Evolutionary conservation across 306 rosid genomes (phyloP).

Genomic region (Cucumis hystrix): DNA sequence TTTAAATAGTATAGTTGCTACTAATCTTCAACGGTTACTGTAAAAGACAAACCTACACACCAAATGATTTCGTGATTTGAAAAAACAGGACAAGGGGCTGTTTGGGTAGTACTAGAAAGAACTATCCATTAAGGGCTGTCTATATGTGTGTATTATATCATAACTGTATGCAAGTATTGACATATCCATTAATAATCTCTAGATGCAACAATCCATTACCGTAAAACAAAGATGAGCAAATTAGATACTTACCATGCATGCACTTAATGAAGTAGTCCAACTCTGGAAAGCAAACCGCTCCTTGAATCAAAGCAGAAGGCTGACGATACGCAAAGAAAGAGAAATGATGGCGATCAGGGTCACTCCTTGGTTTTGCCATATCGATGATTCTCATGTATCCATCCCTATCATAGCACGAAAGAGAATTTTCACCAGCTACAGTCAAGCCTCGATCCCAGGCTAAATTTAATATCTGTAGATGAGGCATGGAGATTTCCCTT

Average conservation of each 20-base stretch:
- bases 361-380: slow-evolving; percentile 76
- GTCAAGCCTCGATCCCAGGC: slow-evolving; percentile 75
- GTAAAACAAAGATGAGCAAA: not conserved
- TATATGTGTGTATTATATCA: not conserved
- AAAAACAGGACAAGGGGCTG: not conserved
- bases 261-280: slow-evolving; percentile 72
- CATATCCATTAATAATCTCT: not conserved
- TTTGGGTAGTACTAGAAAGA: not conserved
- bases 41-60: not conserved
- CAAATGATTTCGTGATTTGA: not conserved
- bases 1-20: not conserved
- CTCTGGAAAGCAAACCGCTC: slow-evolving; percentile 58
- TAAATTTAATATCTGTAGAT: slow-evolving; percentile 55
- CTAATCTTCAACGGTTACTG: not conserved
- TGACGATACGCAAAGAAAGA: slow-evolving; percentile 69
- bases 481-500: slow-evolving; percentile 4
- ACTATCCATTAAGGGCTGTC: not conserved
- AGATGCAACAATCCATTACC: not conserved
- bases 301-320: slow-evolving; percentile 53
- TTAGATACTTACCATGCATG: slow-evolving; percentile 71
- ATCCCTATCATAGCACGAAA: slow-evolving; percentile 65
- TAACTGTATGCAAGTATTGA: not conserved
- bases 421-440: slow-evolving; percentile 80
- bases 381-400: slow-evolving; percentile 62
- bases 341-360: slow-evolving; percentile 78